Evolutionary conservation across 2,329 filamentous ascomycete genomes (phyloP).

Genomic region (Onygenales sp.): DNA sequence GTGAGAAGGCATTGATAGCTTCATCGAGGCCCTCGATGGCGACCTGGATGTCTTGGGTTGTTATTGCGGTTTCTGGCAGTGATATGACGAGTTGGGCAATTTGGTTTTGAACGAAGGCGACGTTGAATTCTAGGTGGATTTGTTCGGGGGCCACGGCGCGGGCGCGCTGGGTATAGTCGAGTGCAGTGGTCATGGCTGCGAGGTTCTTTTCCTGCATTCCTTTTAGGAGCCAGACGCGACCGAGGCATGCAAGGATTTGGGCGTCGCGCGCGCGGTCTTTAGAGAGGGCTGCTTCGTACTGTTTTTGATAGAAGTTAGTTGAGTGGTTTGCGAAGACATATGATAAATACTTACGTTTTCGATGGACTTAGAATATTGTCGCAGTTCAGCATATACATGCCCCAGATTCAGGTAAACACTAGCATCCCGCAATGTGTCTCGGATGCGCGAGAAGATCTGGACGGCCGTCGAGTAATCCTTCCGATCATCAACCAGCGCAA

Average conservation of each 20-base stretch:
- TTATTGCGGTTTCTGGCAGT: constrained; percentile 66
- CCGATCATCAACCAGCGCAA: constrained; percentile 87
- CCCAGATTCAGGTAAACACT: constrained; percentile 89
- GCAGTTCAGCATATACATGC: constrained; percentile 82
- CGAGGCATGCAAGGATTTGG: constrained; percentile 73
- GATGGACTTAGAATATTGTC: constrained; percentile 83
- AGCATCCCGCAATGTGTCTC: constrained; percentile 79
- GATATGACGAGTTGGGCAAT: constrained; percentile 72
- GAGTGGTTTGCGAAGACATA: background rate
- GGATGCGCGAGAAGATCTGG: constrained; percentile 79
- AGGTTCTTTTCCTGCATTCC: constrained; percentile 60
- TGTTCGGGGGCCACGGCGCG: constrained; percentile 71
- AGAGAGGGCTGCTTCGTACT: constrained; percentile 76
- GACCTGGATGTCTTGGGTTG: constrained; percentile 68
- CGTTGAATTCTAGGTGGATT: constrained; percentile 90
- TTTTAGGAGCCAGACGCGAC: constrained; percentile 76
- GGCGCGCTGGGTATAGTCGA: constrained; percentile 58
- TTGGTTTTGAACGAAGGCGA: constrained; percentile 94
- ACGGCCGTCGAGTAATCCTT: constrained; percentile 78
- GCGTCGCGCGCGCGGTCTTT: constrained; percentile 73
- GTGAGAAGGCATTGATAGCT: constrained; percentile 62
- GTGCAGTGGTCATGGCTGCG: constrained; percentile 52
- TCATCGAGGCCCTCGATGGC: constrained; percentile 73
- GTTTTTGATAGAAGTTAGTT: constrained; percentile 11
- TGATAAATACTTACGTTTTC: constrained; percentile 50